Percentiles rank a stretch among this genome's conserved stretches.
phyloP scores from a whole-genome alignment of 2,329 filamentous ascomycete genomes.

The Zymoseptoria crescenta region DNA sequence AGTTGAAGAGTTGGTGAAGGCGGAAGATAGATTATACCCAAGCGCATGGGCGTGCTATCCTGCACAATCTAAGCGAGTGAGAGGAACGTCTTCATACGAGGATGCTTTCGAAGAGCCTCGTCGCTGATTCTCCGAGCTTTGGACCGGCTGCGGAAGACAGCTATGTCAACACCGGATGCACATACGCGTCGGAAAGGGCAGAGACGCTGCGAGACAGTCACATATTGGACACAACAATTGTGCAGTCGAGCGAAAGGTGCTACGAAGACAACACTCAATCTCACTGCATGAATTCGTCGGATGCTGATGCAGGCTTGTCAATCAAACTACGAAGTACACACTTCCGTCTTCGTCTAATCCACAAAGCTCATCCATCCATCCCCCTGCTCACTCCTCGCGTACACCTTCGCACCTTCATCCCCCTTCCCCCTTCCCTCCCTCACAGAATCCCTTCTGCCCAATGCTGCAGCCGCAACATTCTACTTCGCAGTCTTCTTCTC shows the following conservation, averaged over 20 bases:
- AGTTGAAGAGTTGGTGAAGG: slow-evolving; percentile 14
- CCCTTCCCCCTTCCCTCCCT: background rate
- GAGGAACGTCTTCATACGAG: no score
- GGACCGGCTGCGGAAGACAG: background rate
- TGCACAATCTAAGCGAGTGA: no score
- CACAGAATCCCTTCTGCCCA: no score
- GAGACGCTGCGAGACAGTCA: background rate
- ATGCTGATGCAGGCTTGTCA: background rate
- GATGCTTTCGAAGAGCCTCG: background rate
- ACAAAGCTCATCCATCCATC: background rate
- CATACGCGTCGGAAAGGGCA: background rate
- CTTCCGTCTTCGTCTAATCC: background rate
- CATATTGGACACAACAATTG: background rate
- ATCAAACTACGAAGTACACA: no score
- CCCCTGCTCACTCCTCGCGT: background rate
- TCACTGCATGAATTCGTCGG: background rate
- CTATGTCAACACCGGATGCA: background rate
- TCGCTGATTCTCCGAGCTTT: background rate
- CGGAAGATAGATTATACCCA: background rate
- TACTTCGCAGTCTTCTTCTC: slow-evolving; percentile 55
- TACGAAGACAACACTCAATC: background rate
- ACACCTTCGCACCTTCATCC: background rate
- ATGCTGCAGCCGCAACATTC: background rate
- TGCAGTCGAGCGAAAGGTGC: background rate
- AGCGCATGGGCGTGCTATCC: background rate